Percentiles rank a stretch among this genome's conserved stretches.
These are phyloP conservation scores for Spencermartinsiella europaea DNA, from an alignment of 805 yeast genomes.

Conservation along the genomic window DNA sequence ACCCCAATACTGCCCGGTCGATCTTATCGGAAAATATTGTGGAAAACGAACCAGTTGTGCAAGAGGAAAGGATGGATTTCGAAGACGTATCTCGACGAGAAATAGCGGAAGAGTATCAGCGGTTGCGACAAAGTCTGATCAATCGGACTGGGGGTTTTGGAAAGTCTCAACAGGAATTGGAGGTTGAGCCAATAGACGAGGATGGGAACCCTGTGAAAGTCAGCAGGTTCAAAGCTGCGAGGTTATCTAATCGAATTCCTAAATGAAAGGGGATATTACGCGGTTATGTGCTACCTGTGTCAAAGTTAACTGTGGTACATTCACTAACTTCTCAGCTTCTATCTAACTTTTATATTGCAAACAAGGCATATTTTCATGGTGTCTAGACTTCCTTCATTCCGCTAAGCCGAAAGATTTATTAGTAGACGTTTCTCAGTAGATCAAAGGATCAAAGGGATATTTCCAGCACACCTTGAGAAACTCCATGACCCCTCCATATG, in stretches of 20 bases:
- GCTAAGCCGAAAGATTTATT: no score
- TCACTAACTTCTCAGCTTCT: no score
- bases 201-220: conserved; percentile 52
- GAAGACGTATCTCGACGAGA: conserved; percentile 43
- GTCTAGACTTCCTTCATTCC: no score
- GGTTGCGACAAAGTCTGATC: conserved; percentile 47
- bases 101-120: conserved; percentile 51
- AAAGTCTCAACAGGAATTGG: conserved; percentile 46
- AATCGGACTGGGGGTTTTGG: conserved; percentile 45
- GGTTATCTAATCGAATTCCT: conserved; percentile 14
- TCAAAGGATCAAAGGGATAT: no score
- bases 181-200: conserved; percentile 65
- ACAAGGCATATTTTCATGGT: no score
- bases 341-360: no score
- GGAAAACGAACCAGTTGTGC: conserved; percentile 24
- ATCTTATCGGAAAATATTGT: conserved; percentile 44
- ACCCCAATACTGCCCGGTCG: conserved; percentile 33
- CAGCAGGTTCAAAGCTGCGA: conserved; percentile 66
- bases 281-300: no score
- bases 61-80: conserved; percentile 25
- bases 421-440: no score
- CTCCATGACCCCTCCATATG: no score
- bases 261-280: no score
- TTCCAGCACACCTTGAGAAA: no score
- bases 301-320: no score